phyloP scores from a whole-genome alignment of 2,329 filamentous ascomycete genomes.

The Pseudopithomyces maydicus region DNA sequence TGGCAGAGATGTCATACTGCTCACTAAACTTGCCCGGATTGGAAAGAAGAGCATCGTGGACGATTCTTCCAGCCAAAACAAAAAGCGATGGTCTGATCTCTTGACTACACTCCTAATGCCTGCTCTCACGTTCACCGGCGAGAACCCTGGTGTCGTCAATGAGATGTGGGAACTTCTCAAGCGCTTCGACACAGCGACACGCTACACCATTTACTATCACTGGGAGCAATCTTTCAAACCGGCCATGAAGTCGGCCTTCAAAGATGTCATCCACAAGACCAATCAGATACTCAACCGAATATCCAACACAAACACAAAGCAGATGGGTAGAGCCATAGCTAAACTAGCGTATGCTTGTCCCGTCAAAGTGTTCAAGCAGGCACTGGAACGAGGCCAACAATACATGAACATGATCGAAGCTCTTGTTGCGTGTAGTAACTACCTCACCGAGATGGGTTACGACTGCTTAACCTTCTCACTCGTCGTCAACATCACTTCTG shows the following conservation, averaged over 20 bases:
- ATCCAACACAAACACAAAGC: slow-evolving; percentile 81
- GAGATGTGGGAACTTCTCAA: slow-evolving; percentile 85
- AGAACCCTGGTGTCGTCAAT: slow-evolving; percentile 82
- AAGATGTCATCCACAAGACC: slow-evolving; percentile 76
- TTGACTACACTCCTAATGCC: slow-evolving; percentile 85
- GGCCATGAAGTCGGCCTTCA: slow-evolving; percentile 79
- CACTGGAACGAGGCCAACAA: slow-evolving; percentile 86
- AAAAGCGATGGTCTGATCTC: slow-evolving; percentile 80
- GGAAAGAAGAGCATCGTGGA: slow-evolving; percentile 74
- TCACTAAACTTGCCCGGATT: slow-evolving; percentile 85
- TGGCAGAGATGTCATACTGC: slow-evolving; percentile 76
- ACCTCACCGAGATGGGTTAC: slow-evolving; percentile 90
- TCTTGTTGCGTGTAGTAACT: slow-evolving; percentile 91
- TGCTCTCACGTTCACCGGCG: slow-evolving; percentile 81
- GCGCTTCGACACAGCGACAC: slow-evolving; percentile 73
- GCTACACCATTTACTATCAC: slow-evolving; percentile 90
- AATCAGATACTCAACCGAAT: slow-evolving; percentile 86
- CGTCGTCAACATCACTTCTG: slow-evolving; percentile 70
- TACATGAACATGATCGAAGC: slow-evolving; percentile 95
- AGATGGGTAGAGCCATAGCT: slow-evolving; percentile 85
- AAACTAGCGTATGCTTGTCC: slow-evolving; percentile 93
- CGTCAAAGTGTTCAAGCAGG: slow-evolving; percentile 87
- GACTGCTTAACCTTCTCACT: slow-evolving; percentile 94
- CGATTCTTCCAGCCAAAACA: slow-evolving; percentile 73
- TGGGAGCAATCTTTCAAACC: slow-evolving; percentile 70